phyloP scores from a whole-genome alignment of 2,329 filamentous ascomycete species.

The Macrophomina pseudophaseolina region DNA sequence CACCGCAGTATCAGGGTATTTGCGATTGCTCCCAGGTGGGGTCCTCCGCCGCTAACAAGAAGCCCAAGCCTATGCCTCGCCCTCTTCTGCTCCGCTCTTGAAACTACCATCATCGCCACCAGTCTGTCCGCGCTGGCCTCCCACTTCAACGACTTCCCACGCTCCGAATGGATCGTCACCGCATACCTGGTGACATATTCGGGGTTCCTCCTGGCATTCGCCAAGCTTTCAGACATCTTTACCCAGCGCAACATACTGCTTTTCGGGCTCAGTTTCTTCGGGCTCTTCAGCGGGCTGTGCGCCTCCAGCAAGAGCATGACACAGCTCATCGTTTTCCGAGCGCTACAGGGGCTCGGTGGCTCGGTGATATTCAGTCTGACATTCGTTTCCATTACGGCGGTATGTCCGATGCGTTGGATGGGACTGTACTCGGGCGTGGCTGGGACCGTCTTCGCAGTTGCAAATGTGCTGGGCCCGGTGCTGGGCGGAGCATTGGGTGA shows the following conservation, averaged over 20 bases:
- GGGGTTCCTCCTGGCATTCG: slow-evolving; percentile 26
- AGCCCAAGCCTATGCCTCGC: slow-evolving; percentile 37
- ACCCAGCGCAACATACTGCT: slow-evolving; percentile 35
- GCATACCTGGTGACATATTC: slow-evolving; percentile 42
- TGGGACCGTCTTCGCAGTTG: no score
- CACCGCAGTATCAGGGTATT: no score
- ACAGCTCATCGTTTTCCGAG: slow-evolving; percentile 45
- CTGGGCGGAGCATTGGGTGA: no score
- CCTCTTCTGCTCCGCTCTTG: slow-evolving; percentile 40
- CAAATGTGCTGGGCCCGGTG: no score
- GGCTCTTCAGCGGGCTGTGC: slow-evolving; percentile 41
- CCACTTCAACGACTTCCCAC: slow-evolving; percentile 35
- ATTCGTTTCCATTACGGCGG: no score
- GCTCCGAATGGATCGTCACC: slow-evolving; percentile 40
- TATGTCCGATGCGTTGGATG: no score
- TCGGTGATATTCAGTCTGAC: slow-evolving; percentile 54
- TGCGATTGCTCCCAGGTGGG: no score
- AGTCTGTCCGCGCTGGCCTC: slow-evolving; percentile 39
- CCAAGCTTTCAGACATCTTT: slow-evolving; percentile 31
- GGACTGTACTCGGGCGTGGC: no score
- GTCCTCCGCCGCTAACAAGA: no score
- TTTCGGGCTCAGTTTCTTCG: slow-evolving; percentile 34
- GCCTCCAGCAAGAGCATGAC: slow-evolving; percentile 37
- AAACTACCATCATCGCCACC: slow-evolving; percentile 41
- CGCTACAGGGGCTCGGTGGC: slow-evolving; percentile 53